Percentiles rank a stretch among this genome's conserved stretches.
phyloP scores from a whole-genome alignment of 2,329 filamentous ascomycete genomes.

The Chrysosporium keratinophilum region DNA sequence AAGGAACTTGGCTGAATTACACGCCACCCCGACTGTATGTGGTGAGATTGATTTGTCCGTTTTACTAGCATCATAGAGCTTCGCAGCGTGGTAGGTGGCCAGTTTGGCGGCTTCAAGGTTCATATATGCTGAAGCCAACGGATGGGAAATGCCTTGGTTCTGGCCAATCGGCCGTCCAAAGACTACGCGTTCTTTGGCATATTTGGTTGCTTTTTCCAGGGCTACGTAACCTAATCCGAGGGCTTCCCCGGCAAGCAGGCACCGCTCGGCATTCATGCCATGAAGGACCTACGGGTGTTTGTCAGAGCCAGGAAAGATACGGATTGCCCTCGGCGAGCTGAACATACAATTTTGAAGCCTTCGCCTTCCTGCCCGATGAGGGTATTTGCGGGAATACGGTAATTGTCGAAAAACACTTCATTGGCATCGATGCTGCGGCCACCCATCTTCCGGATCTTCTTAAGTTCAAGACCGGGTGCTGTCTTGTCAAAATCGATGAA shows the following conservation, averaged over 20 bases:
- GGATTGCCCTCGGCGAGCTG: neutral
- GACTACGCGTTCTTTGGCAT: constrained; percentile 55
- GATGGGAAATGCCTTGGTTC: constrained; percentile 52
- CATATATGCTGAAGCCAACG: constrained; percentile 51
- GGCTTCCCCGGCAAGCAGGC: constrained; percentile 66
- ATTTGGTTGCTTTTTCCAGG: constrained; percentile 50
- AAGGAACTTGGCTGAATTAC: constrained; percentile 48
- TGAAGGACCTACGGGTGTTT: constrained; percentile 45
- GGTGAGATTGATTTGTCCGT: constrained; percentile 44
- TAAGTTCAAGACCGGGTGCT: constrained; percentile 53
- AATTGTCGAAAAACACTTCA: constrained; percentile 79
- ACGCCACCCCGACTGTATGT: constrained; percentile 50
- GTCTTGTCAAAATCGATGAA: constrained; percentile 63
- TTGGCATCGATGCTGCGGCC: constrained; percentile 73
- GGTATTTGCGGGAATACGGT: constrained; percentile 52
- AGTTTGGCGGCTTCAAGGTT: constrained; percentile 51
- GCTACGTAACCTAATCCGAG: constrained; percentile 69
- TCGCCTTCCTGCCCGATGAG: constrained; percentile 63
- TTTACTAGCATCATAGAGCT: constrained; percentile 47
- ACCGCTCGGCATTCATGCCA: constrained; percentile 70
- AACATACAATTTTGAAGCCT: constrained; percentile 59
- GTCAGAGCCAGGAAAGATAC: neutral
- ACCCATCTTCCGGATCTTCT: constrained; percentile 75
- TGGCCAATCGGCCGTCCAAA: constrained; percentile 49
- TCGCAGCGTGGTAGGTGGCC: constrained; percentile 51